Percentiles rank a stretch among this genome's conserved stretches.
Conservation (phyloP, 139 green algal species). For the Chlorella sorokiniana region DNA sequence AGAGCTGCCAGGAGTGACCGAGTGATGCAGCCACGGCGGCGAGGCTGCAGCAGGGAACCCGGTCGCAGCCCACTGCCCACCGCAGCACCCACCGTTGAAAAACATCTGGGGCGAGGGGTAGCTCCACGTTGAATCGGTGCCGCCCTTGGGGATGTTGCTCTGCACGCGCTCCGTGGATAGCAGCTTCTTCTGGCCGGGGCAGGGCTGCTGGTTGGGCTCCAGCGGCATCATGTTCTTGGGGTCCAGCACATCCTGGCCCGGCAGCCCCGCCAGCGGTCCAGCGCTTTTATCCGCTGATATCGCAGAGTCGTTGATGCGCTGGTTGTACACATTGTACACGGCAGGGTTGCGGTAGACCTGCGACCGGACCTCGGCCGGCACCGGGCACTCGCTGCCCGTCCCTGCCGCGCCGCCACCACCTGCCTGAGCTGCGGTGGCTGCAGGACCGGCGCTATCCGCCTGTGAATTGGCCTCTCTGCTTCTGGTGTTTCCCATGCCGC, state of each 20-base stretch:
- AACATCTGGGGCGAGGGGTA: constrained; percentile 98
- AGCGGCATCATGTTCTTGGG: constrained; percentile 92
- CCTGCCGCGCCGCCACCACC: neutral
- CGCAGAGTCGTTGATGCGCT: constrained; percentile 70
- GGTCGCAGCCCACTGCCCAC: neutral
- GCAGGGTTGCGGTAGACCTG: constrained; percentile 41
- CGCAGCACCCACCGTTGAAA: constrained; percentile 81
- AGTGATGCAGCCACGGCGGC: too few species aligned
- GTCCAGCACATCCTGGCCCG: constrained; percentile 65
- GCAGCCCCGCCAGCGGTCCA: constrained; percentile 36
- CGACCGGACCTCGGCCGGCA: constrained; percentile 34
- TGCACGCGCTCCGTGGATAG: constrained; percentile 74
- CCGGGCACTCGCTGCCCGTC: constrained; percentile 35
- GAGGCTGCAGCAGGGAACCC: too few species aligned
- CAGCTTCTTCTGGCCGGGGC: constrained; percentile 76
- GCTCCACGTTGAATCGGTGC: constrained; percentile 80
- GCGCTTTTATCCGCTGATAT: neutral
- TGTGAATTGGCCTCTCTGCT: too few species aligned
- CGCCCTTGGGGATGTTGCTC: constrained; percentile 92
- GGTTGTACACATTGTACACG: constrained; percentile 94
- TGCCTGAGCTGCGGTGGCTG: neutral
- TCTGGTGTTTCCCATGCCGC: too few species aligned
- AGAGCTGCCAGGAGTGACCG: neutral
- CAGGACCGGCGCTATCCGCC: too few species aligned
- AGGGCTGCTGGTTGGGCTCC: constrained; percentile 89